These are phyloP conservation scores for Discostella stelligera DNA, from an alignment of 352 stramenopile species.

Conservation along the genomic window DNA sequence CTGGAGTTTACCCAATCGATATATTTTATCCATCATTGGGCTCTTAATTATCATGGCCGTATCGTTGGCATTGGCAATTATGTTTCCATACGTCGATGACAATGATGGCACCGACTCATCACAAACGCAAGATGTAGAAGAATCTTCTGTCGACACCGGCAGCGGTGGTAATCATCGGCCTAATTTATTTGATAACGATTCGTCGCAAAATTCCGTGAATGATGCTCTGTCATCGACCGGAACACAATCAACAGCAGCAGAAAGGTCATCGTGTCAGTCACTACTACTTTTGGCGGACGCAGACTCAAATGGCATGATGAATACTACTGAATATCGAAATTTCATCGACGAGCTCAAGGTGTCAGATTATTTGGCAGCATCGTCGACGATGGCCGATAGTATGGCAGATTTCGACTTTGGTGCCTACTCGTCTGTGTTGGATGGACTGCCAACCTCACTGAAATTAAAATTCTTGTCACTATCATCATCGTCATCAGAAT, in stretches of 20 bases:
- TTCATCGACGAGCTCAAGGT: background rate
- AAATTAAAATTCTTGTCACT: background rate
- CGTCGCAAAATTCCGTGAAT: background rate
- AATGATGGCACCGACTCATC: background rate
- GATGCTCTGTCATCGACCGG: background rate
- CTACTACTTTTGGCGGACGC: background rate
- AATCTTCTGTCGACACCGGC: too few relatives aligned
- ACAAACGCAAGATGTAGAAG: too few relatives aligned
- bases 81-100: conserved; percentile 15
- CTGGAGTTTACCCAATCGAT: conserved; percentile 4
- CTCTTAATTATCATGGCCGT: conserved; percentile 11
- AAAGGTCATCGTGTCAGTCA: background rate
- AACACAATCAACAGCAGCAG: background rate
- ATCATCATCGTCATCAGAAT: background rate
- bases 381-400: background rate
- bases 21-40: conserved; percentile 7
- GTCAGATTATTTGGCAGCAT: background rate
- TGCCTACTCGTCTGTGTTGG: background rate
- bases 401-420: background rate
- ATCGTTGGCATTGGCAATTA: conserved; percentile 6
- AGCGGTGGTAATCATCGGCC: background rate
- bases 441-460: background rate
- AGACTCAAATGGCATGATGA: background rate
- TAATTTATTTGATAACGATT: background rate
- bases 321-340: background rate